These are phyloP conservation scores for Oryza longistaminata DNA, from an alignment of 176 grass and related monocot genomes.

Conservation along the genomic window DNA sequence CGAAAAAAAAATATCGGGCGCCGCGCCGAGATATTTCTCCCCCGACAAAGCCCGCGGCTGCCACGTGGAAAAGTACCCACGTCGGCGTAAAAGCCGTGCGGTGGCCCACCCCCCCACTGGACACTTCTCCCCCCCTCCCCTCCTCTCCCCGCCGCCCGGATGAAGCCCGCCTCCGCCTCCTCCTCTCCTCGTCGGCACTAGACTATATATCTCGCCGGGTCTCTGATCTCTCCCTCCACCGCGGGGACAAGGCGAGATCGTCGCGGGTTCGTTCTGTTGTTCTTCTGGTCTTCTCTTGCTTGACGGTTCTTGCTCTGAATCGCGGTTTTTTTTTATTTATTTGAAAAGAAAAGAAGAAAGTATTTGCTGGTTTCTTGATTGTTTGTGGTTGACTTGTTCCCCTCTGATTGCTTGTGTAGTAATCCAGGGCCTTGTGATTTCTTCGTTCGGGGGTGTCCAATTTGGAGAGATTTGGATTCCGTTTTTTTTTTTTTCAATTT, in stretches of 20 bases:
- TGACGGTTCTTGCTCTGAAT: not conserved
- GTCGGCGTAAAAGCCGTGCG: conserved; percentile 38
- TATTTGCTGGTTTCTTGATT: not conserved
- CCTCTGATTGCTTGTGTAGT: not conserved
- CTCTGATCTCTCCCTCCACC: not conserved
- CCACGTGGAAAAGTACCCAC: conserved; percentile 51
- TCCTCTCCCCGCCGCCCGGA: not conserved
- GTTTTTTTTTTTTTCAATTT: not conserved
- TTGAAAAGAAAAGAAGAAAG: no score
- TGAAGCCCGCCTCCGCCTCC: no score
- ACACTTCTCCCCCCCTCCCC: not conserved
- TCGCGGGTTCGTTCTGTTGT: not conserved
- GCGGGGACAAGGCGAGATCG: not conserved
- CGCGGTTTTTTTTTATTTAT: not conserved
- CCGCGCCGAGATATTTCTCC: conserved; percentile 38
- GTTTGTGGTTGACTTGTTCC: not conserved
- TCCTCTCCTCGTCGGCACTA: not conserved
- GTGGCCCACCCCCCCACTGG: conserved; percentile 16
- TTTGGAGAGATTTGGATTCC: not conserved
- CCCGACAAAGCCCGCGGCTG: not conserved
- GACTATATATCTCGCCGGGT: conserved; percentile 12
- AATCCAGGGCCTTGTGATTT: not conserved
- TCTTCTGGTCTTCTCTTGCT: not conserved
- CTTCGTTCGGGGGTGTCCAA: not conserved
- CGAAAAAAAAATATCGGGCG: conserved; percentile 45